phyloP scores from a whole-genome alignment of 768 basidiomycete species.

The Leccinum imitatum region DNA sequence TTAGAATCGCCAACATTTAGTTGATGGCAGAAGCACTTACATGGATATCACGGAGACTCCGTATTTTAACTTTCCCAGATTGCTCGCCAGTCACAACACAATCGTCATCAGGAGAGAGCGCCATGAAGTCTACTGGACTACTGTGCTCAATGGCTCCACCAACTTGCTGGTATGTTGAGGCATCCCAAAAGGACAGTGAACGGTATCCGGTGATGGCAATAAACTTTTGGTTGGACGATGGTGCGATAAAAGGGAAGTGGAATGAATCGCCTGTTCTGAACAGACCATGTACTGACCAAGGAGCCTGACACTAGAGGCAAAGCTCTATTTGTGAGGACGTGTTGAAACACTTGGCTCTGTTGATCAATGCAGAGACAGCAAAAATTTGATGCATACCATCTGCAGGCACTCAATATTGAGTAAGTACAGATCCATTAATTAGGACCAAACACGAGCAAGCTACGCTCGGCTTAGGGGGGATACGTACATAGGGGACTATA shows the following conservation, averaged over 20 bases:
- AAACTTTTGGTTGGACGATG: neutral
- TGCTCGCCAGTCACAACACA: neutral
- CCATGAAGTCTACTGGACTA: neutral
- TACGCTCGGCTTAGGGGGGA: no score
- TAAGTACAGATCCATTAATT: no score
- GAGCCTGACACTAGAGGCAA: neutral
- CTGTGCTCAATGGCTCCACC: neutral
- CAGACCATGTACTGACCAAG: neutral
- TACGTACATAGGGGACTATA: no score
- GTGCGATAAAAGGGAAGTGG: neutral
- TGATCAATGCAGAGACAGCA: neutral
- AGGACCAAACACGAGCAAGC: no score
- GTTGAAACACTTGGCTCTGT: neutral
- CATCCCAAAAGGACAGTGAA: neutral
- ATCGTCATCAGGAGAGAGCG: neutral
- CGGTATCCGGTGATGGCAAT: neutral
- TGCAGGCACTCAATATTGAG: neutral
- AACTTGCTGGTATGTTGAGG: neutral
- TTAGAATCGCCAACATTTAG: neutral
- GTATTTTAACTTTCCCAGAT: neutral
- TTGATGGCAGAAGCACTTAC: neutral
- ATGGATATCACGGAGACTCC: neutral
- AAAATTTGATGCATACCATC: neutral
- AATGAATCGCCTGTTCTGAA: neutral
- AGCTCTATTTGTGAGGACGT: neutral